phyloP scores from a whole-genome alignment of 2,329 filamentous ascomycete species.

The Botrytis paeoniae region DNA sequence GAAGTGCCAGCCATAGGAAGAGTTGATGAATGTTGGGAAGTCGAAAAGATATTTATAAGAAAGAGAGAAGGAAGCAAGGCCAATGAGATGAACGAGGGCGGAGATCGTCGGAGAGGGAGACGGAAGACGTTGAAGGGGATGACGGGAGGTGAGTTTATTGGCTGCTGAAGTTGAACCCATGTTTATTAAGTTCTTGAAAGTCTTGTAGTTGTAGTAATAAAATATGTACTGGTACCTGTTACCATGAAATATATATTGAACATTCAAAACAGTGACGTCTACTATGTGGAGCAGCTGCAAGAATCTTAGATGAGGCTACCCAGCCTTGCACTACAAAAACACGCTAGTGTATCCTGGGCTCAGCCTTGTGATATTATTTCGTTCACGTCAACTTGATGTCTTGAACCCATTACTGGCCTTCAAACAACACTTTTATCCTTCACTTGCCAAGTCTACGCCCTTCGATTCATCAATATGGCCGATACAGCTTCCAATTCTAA shows the following conservation, averaged over 20 bases:
- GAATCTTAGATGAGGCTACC: neutral
- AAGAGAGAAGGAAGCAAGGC: constrained; percentile 51
- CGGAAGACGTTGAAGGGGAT: constrained; percentile 63
- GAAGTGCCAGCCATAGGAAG: constrained; percentile 53
- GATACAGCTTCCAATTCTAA: constrained; percentile 42
- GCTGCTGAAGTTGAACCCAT: constrained; percentile 7
- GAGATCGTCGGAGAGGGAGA: constrained; percentile 65
- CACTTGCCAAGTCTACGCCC: neutral
- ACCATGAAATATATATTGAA: neutral
- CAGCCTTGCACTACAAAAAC: neutral
- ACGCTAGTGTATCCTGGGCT: neutral
- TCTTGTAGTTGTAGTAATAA: neutral
- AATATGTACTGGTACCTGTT: neutral
- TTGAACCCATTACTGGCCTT: neutral
- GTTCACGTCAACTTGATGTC: neutral
- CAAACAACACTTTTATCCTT: neutral
- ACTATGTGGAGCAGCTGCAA: neutral
- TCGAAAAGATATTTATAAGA: constrained; percentile 51
- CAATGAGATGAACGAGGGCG: constrained; percentile 56
- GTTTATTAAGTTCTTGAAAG: neutral
- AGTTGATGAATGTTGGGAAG: constrained; percentile 52
- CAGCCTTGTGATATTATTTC: constrained; percentile 19
- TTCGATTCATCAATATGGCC: constrained; percentile 35
- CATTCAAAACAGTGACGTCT: neutral
- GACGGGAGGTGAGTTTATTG: constrained; percentile 36